These are phyloP conservation scores for Yarrowia sp. DNA, from an alignment of 805 yeast species.

Conservation along the genomic window DNA sequence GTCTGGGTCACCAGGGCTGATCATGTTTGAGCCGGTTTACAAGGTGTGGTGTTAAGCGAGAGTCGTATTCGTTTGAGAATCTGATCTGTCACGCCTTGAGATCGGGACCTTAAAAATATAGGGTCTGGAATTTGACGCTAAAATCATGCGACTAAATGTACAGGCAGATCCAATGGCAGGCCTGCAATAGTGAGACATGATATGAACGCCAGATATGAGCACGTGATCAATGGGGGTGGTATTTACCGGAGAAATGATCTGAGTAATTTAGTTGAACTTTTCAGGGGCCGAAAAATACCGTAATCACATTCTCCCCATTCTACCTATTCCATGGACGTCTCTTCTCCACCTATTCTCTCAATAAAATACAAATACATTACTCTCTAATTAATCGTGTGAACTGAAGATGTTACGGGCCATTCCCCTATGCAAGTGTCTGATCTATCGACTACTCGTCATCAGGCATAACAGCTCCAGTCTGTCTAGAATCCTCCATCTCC, in stretches of 20 bases:
- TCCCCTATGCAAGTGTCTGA: neutral
- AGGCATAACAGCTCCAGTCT: slow-evolving; percentile 28
- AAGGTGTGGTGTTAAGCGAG: no score
- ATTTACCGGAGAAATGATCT: no score
- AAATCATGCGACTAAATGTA: neutral
- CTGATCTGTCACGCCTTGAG: no score
- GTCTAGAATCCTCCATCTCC: slow-evolving; percentile 31
- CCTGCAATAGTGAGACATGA: slow-evolving; percentile 7
- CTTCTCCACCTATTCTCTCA: neutral
- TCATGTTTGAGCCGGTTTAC: neutral
- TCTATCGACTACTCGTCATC: slow-evolving; percentile 18
- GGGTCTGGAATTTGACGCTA: neutral
- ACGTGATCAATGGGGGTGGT: no score
- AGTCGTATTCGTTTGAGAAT: no score
- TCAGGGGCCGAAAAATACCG: no score
- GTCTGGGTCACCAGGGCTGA: no score
- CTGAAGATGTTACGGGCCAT: neutral
- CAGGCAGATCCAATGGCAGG: neutral
- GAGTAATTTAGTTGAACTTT: no score
- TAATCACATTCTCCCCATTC: no score
- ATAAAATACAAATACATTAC: slow-evolving; percentile 28
- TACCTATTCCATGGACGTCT: neutral
- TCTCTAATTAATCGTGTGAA: neutral
- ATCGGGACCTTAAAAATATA: no score
- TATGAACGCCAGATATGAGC: no score